phyloP scores from a whole-genome alignment of 768 basidiomycete genomes.

The Kwoniella sp. region DNA sequence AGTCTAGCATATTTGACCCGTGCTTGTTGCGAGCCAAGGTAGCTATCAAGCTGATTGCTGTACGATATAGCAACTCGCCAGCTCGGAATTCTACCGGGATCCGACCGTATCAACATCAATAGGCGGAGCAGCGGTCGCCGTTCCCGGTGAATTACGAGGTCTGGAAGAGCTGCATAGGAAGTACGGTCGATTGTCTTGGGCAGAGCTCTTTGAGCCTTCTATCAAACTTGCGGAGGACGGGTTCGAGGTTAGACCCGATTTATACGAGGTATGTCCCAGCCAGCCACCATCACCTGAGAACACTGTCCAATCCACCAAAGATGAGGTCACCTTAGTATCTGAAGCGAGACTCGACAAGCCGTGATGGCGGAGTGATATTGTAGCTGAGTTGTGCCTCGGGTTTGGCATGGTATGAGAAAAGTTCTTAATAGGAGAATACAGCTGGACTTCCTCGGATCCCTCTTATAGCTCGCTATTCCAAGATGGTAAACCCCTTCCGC shows the following conservation, averaged over 20 bases:
- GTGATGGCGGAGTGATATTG: no score
- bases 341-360: no score
- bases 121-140: conserved; percentile 80
- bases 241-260: conserved; percentile 59
- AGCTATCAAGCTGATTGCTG: no score
- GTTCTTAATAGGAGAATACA: conserved; percentile 27
- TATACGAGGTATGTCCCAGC: conserved; percentile 28
- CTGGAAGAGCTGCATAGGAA: conserved; percentile 76
- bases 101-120: conserved; percentile 48
- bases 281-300: no score
- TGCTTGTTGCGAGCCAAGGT: no score
- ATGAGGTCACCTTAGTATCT: no score
- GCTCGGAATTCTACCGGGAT: conserved; percentile 35
- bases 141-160: conserved; percentile 86
- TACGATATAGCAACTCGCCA: conserved; percentile 28
- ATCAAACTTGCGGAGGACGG: conserved; percentile 68
- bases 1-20: no score
- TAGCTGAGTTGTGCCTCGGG: no score
- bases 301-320: no score
- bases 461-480: conserved; percentile 28
- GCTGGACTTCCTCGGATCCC: conserved; percentile 29
- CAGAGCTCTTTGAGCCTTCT: conserved; percentile 69
- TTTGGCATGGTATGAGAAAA: background rate
- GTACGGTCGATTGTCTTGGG: conserved; percentile 79
- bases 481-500: conserved; percentile 26